phyloP scores from a whole-genome alignment of 768 basidiomycete species.

The Mycena rebaudengoi region DNA sequence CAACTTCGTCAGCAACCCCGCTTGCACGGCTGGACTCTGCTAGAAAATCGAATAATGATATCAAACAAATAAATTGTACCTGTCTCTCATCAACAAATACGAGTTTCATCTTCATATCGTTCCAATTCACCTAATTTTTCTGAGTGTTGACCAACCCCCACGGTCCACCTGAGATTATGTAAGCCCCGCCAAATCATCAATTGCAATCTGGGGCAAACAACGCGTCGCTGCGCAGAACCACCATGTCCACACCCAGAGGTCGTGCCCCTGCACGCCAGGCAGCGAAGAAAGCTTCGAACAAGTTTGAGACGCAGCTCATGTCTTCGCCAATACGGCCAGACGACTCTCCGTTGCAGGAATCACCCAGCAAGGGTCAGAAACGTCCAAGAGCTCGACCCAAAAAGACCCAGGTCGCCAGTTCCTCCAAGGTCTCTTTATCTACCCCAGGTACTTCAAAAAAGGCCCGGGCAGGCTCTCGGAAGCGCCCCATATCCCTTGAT shows the following conservation, averaged over 20 bases:
- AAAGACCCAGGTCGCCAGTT: not conserved
- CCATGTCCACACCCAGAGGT: slow-evolving; percentile 3
- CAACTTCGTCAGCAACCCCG: too few species aligned
- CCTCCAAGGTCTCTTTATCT: not conserved
- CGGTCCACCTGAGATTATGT: too few species aligned
- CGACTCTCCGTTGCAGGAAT: not conserved
- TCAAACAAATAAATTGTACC: too few species aligned
- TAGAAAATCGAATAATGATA: too few species aligned
- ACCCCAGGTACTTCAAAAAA: not conserved
- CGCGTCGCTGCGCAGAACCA: slow-evolving; percentile 13
- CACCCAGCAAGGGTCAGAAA: not conserved
- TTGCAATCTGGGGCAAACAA: too few species aligned
- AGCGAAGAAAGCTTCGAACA: slow-evolving; percentile 20
- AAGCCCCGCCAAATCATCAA: too few species aligned
- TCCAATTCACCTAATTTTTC: too few species aligned
- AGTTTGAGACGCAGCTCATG: slow-evolving; percentile 25
- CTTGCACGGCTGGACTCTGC: too few species aligned
- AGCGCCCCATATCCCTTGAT: slow-evolving; percentile 7
- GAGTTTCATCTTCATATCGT: too few species aligned
- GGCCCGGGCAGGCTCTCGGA: not conserved
- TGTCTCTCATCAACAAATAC: too few species aligned
- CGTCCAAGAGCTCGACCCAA: slow-evolving; percentile 4
- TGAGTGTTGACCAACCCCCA: too few species aligned
- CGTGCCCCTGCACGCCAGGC: slow-evolving; percentile 17
- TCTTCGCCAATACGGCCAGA: slow-evolving; percentile 10